Evolutionary conservation across 805 yeast genomes (phyloP).

Genomic region (Saturnispora dispora): DNA sequence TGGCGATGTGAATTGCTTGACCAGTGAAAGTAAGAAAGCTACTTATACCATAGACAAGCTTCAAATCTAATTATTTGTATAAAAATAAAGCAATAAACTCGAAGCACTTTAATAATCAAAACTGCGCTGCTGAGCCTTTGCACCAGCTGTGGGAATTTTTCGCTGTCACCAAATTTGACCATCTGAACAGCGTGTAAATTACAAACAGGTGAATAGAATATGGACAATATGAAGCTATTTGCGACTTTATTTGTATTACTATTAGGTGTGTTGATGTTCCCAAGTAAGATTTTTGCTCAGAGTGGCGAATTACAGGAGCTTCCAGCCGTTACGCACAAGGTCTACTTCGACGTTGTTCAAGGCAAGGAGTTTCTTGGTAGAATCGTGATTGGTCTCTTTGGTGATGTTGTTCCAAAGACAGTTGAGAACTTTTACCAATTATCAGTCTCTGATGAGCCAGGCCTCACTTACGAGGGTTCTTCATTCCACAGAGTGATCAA

Average conservation of each 20-base stretch:
- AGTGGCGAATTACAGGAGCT: conserved; percentile 25
- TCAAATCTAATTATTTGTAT: conserved; percentile 22
- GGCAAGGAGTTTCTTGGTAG: conserved; percentile 75
- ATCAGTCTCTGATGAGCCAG: conserved; percentile 65
- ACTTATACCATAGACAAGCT: conserved; percentile 45
- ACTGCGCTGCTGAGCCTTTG: background rate
- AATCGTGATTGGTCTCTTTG: conserved; percentile 79
- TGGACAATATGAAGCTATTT: conserved; percentile 20
- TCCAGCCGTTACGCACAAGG: conserved; percentile 64
- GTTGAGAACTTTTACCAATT: conserved; percentile 81
- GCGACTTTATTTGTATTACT: conserved; percentile 15
- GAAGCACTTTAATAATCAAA: background rate
- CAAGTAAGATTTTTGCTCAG: conserved; percentile 14
- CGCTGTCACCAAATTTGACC: background rate
- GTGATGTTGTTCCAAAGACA: conserved; percentile 79
- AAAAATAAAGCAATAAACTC: background rate
- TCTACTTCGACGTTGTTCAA: conserved; percentile 76
- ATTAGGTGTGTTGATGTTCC: conserved; percentile 14
- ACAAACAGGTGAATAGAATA: background rate
- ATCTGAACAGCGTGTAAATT: background rate
- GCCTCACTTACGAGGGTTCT: conserved; percentile 51
- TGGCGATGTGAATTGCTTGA: conserved; percentile 15
- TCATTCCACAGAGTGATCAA: conserved; percentile 68
- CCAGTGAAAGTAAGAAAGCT: conserved; percentile 35
- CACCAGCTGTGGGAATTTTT: background rate